phyloP scores from a whole-genome alignment of 495 filamentous ascomycete species.

The Penicillium manginii region DNA sequence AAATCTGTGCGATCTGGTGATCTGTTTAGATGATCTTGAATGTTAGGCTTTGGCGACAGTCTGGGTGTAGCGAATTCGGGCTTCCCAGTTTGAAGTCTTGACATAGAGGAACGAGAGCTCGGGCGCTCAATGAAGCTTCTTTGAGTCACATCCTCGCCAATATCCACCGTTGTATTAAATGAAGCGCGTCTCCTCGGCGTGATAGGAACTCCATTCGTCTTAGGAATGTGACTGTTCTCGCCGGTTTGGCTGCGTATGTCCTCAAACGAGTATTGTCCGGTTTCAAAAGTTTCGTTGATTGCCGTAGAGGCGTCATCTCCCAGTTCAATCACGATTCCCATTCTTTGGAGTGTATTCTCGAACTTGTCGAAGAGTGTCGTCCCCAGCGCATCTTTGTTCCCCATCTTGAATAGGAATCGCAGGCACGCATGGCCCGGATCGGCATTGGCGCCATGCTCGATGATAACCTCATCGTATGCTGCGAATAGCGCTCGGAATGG shows the following conservation, averaged over 20 bases:
- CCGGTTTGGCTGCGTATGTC: slow-evolving; percentile 23
- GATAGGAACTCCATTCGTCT: slow-evolving; percentile 28
- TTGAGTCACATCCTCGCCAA: slow-evolving; percentile 52
- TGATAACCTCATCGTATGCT: slow-evolving; percentile 75
- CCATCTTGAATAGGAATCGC: slow-evolving; percentile 81
- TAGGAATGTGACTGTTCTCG: slow-evolving; percentile 23
- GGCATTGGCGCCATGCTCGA: slow-evolving; percentile 65
- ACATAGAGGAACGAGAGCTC: slow-evolving; percentile 54
- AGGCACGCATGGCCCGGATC: slow-evolving; percentile 75
- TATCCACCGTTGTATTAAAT: slow-evolving; percentile 60
- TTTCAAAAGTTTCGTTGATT: slow-evolving; percentile 30
- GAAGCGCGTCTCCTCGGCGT: slow-evolving; percentile 56
- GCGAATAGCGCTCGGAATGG: slow-evolving; percentile 80
- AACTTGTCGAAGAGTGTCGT: slow-evolving; percentile 67
- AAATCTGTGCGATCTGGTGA: slow-evolving; percentile 49
- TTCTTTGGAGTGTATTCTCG: slow-evolving; percentile 61
- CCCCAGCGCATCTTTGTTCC: slow-evolving; percentile 54
- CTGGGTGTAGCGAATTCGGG: slow-evolving; percentile 35
- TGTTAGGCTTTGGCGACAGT: slow-evolving; percentile 34
- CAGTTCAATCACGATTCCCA: slow-evolving; percentile 70
- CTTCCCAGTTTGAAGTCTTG: slow-evolving; percentile 45
- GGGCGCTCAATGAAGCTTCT: slow-evolving; percentile 41
- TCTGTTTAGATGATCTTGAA: slow-evolving; percentile 13
- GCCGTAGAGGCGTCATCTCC: slow-evolving; percentile 41
- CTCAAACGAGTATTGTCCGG: slow-evolving; percentile 29